Conservation (phyloP, 2,329 filamentous ascomycete genomes). For the Sporothrix inflata region DNA sequence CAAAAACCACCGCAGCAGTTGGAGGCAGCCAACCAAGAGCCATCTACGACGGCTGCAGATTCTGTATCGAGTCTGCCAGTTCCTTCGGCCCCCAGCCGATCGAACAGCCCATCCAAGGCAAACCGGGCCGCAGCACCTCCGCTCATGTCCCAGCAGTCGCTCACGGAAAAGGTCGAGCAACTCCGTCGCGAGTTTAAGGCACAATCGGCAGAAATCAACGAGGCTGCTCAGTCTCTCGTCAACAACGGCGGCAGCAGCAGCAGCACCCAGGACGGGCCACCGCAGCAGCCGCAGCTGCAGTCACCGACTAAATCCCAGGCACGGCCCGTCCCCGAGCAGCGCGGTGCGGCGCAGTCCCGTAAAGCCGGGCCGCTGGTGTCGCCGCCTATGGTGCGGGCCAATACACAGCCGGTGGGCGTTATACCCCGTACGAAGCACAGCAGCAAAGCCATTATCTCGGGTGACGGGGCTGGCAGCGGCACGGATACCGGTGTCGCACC, state of each 20-base stretch:
- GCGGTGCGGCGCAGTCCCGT: constrained; percentile 43
- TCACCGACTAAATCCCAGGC: neutral
- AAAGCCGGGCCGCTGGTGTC: constrained; percentile 52
- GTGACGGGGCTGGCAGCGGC: neutral
- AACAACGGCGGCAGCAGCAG: constrained; percentile 24
- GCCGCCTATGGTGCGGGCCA: constrained; percentile 57
- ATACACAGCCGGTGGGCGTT: constrained; percentile 55
- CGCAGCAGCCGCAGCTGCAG: constrained; percentile 32
- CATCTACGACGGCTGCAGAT: neutral
- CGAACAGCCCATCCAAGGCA: constrained; percentile 16
- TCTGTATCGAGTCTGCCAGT: neutral
- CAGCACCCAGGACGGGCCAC: neutral
- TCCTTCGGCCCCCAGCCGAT: neutral
- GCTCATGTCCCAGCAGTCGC: constrained; percentile 29
- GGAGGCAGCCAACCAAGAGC: neutral
- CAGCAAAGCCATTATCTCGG: neutral
- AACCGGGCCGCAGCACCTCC: constrained; percentile 10
- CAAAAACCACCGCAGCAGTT: neutral
- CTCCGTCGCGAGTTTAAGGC: constrained; percentile 55
- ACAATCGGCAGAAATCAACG: constrained; percentile 40
- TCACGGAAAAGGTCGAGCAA: constrained; percentile 55
- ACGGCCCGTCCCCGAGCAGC: constrained; percentile 31
- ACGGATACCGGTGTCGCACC: neutral
- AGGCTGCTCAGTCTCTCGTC: constrained; percentile 24
- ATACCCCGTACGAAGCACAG: constrained; percentile 45